Evolutionary conservation across 768 basidiomycete species (phyloP).

Genomic region (Mycena leptocephala): DNA sequence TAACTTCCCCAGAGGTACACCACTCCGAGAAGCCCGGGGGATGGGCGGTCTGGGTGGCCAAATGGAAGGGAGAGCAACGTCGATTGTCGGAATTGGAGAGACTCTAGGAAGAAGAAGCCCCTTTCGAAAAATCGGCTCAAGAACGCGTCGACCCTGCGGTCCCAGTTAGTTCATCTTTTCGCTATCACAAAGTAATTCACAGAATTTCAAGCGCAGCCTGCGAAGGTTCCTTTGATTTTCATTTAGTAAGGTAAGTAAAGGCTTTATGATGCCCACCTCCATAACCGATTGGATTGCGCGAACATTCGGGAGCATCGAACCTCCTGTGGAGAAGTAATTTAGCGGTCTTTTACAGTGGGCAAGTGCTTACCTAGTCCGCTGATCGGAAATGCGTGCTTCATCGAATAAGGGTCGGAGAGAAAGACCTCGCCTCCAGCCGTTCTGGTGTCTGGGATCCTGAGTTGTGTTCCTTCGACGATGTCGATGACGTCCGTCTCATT

Average conservation of each 20-base stretch:
- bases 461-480: background rate
- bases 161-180: background rate
- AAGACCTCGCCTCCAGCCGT: background rate
- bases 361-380: background rate
- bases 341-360: background rate
- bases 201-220: background rate
- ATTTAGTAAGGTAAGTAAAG: background rate
- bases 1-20: background rate
- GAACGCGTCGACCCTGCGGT: background rate
- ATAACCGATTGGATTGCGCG: background rate
- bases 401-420: background rate
- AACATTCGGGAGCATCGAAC: background rate
- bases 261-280: background rate
- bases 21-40: background rate
- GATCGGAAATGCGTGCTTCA: background rate
- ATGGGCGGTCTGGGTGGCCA: background rate
- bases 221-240: background rate
- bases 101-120: background rate
- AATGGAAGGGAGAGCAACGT: background rate
- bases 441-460: background rate
- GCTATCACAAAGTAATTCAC: background rate
- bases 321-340: background rate
- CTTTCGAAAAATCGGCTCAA: background rate
- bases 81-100: background rate
- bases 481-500: no score